Evolutionary conservation across 2,329 filamentous ascomycete species (phyloP), one percentile per base, ranked within the genome.

Genomic region (Cladosporium colombiae): DNA sequence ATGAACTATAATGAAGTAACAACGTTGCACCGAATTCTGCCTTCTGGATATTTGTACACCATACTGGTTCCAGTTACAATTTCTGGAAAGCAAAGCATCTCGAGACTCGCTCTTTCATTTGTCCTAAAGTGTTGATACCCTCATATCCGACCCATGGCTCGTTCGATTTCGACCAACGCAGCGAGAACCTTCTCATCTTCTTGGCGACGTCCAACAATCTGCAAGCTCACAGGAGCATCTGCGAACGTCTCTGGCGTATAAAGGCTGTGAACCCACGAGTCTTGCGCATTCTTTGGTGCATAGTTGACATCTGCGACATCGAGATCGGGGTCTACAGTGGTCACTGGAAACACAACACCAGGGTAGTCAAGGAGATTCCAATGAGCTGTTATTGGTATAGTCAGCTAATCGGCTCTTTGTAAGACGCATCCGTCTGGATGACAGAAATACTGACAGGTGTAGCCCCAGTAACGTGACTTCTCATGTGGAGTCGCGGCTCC

Each of bases 281-380:
- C 60, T 25, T 63, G 60, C 18, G 35, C 50, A 35, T 63, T 61
- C 50, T 25, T 62, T 16, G 58, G 59, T 3, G 40, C 21, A 35
- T 55, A 57, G 16, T 60, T 31, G 55, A 23, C 5, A 37, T 65
- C 62, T 25, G 64, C 53, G 67, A 21, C 61, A 62, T 71, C 70
- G n/a, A 56, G 55, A 16, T 67, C 64, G 5, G 66, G 27, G 37
- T 69, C 67, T n/a, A 71, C 70, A 21, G 57, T 67, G 3, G 70
- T 71, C 14, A 71, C 68, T 0, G 89, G 89, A 72, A 91, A 89
- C 0, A 87, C 81, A 2, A 85, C 76, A 11, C 81, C 83, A 0
- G 89, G 72, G 65, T 73, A 74, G 74, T 91, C 88, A 1, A 91
- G 81, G 46, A 91, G 71, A 72, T 91, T 91, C 87, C 88, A 91